A percentile compares a stretch with the other conserved stretches of the same genome.
Evolutionary conservation across 2,329 filamentous ascomycete genomes (phyloP).

Genomic region (Coniella lustricola): DNA sequence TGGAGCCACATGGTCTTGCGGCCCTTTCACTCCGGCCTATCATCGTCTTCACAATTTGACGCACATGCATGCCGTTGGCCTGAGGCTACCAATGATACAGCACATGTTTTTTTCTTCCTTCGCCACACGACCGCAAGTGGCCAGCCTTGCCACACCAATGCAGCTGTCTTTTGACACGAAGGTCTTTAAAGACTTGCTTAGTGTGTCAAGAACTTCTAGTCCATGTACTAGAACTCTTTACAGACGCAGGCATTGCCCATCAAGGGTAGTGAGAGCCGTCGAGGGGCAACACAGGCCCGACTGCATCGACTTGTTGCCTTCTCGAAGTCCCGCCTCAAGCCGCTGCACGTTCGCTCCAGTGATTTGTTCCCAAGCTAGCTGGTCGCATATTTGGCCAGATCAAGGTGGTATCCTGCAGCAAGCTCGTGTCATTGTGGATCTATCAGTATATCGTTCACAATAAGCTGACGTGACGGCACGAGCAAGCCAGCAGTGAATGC

Average conservation of each 20-base stretch:
- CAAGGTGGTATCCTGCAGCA: slow-evolving; percentile 13
- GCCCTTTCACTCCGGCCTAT: too few relatives aligned
- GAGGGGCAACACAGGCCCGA: background rate
- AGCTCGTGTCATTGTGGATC: slow-evolving; percentile 13
- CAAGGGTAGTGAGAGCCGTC: too few relatives aligned
- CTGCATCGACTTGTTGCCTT: background rate
- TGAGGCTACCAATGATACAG: too few relatives aligned
- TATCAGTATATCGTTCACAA: background rate
- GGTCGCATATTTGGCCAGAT: too few relatives aligned
- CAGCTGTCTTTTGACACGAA: background rate
- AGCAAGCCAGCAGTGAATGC: slow-evolving; percentile 10
- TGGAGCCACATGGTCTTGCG: too few relatives aligned
- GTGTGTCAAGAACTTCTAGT: background rate
- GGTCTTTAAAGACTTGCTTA: background rate
- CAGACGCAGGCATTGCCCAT: too few relatives aligned
- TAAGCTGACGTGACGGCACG: slow-evolving; percentile 9
- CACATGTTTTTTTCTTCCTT: too few relatives aligned
- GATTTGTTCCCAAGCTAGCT: too few relatives aligned
- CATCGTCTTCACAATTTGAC: too few relatives aligned
- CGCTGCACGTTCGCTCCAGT: background rate
- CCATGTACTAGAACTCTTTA: too few relatives aligned
- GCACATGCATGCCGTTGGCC: too few relatives aligned
- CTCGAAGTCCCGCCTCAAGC: background rate
- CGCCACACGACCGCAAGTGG: too few relatives aligned
- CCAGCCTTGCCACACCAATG: slow-evolving; percentile 1